Base-by-base conservation (phyloP, 2,329 filamentous ascomycete species). In the Cladosporium sp. region DNA sequence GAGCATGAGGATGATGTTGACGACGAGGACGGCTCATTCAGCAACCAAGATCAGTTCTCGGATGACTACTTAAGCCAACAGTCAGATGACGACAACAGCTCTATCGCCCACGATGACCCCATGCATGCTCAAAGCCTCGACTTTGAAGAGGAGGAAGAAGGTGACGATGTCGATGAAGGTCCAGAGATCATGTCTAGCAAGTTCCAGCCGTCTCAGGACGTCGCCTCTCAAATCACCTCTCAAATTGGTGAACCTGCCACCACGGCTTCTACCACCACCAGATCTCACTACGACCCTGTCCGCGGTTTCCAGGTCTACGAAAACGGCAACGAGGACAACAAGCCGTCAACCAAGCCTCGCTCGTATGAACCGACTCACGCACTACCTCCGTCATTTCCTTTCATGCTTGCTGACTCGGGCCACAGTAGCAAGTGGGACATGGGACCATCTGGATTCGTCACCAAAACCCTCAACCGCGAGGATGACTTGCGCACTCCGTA, bases 231-330 rank as follows among this genome's bases (percentile, higher is more conserved):
- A n/a, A n/a, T n/a, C n/a, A n/a, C n/a, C n/a, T n/a, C n/a, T n/a
- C n/a, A n/a, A n/a, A n/a, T 43, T n/a, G 47, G 48, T 37, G 45
- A 48, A 19, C 37, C 39, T 27, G 18, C 42, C 11, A 56, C 58
- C 42, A 36, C 27, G 9, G 4, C 22, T 22, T 12, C 38, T n/a
- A n/a, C 51, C 5, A 22, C 50, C 18, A 27, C 49, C 41, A 58
- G 57, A 40, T 50, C 57, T n/a, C 57, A 52, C 18, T 63, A 62
- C 54, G 61, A 64, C 44, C 61, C 61, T 17, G 56, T 63, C 5
- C 59, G 61, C 36, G 53, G 56, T 29, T 60, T 54, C 13, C 54
- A 56, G 36, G 41, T 44, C 15, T 34, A 27, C n/a, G 8, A 27
- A 9, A 34, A 27, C n/a, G 8, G 27, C 17, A 34, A 13, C 20